A percentile compares a stretch with the other conserved stretches of the same genome.
Evolutionary conservation across 2,329 filamentous ascomycete genomes (phyloP).

Genomic region (Ilyonectria robusta): DNA sequence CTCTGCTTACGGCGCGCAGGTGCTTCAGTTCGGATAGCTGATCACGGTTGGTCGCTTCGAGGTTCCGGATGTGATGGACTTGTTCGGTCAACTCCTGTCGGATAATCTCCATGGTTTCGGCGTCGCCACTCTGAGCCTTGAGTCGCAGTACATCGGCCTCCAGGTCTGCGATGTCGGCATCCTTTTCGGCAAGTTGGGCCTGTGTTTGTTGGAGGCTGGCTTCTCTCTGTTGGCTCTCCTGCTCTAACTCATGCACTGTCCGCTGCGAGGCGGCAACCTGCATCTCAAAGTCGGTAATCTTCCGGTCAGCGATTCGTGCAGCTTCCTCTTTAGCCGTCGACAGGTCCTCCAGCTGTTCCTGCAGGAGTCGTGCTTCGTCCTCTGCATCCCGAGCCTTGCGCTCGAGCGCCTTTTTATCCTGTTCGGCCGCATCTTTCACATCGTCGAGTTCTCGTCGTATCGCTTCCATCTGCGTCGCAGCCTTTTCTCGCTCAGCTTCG

Average conservation of each 20-base stretch:
- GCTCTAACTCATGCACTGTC: conserved; percentile 70
- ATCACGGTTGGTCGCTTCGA: conserved; percentile 86
- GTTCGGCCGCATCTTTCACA: conserved; percentile 63
- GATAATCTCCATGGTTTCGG: conserved; percentile 87
- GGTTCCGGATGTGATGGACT: conserved; percentile 87
- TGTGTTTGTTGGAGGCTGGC: conserved; percentile 73
- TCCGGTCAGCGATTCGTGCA: conserved; percentile 72
- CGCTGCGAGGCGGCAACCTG: conserved; percentile 63
- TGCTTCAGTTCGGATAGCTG: conserved; percentile 85
- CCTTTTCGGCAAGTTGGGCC: conserved; percentile 76
- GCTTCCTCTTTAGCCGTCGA: conserved; percentile 76
- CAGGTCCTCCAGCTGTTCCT: conserved; percentile 86
- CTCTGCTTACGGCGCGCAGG: conserved; percentile 84
- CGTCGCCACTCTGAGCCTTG: conserved; percentile 89
- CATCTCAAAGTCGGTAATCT: conserved; percentile 67
- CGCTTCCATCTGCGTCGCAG: conserved; percentile 64
- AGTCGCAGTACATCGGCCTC: conserved; percentile 88
- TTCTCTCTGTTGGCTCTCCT: conserved; percentile 70
- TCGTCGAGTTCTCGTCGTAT: conserved; percentile 67
- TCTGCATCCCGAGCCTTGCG: conserved; percentile 78
- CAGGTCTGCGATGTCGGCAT: conserved; percentile 78
- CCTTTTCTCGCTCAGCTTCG: conserved; percentile 68
- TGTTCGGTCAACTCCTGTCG: conserved; percentile 92
- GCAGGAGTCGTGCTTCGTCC: conserved; percentile 79
- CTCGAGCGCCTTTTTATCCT: conserved; percentile 76